phyloP scores from a whole-genome alignment of 768 basidiomycete species.

The Galerina marginata region DNA sequence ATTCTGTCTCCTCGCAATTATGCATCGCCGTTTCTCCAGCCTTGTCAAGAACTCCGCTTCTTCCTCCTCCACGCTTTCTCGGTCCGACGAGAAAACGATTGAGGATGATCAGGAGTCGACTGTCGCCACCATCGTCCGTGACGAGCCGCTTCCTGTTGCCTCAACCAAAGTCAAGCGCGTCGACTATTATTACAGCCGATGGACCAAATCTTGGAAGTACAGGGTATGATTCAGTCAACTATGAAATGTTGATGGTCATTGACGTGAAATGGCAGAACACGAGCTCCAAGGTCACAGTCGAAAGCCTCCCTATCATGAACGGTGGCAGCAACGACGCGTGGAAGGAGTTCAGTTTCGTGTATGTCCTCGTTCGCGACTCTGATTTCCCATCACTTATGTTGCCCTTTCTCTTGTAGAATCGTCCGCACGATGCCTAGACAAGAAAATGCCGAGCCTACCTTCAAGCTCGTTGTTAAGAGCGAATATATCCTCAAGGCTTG shows the following conservation, averaged over 20 bases:
- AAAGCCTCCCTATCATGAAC: conserved; percentile 46
- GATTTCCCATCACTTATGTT: background rate
- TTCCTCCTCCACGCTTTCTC: conserved; percentile 19
- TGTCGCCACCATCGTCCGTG: conserved; percentile 36
- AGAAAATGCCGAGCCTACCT: conserved; percentile 46
- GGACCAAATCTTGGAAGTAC: conserved; percentile 66
- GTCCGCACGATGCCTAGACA: conserved; percentile 53
- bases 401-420: conserved; percentile 38
- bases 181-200: conserved; percentile 62
- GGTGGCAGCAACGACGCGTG: conserved; percentile 54
- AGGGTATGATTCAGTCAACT: conserved; percentile 33
- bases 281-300: conserved; percentile 56
- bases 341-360: conserved; percentile 51
- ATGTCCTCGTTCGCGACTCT: background rate
- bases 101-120: conserved; percentile 44
- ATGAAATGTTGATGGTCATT: background rate
- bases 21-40: conserved; percentile 34
- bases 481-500: conserved; percentile 60
- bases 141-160: conserved; percentile 45
- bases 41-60: conserved; percentile 27
- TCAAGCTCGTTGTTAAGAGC: conserved; percentile 64
- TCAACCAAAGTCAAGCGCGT: conserved; percentile 65
- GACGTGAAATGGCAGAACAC: conserved; percentile 44
- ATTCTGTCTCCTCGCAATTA: background rate
- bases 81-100: conserved; percentile 14